Evolutionary conservation across 2,329 filamentous ascomycete genomes (phyloP), one percentile per base, ranked within the genome.

Genomic region (Conoideocrella luteorostrata): DNA sequence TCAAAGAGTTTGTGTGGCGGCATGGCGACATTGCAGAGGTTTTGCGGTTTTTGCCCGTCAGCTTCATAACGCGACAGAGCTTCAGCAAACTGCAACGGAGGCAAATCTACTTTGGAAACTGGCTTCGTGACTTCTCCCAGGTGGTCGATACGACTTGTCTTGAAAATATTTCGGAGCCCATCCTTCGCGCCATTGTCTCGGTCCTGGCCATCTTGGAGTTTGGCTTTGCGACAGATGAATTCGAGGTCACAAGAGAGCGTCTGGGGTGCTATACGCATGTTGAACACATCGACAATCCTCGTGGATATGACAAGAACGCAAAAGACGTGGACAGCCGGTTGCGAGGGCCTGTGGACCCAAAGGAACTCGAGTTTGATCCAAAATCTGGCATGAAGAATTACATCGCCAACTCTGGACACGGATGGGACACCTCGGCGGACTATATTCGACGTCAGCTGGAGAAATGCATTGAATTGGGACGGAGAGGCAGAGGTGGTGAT

Each of bases 331-430:
- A 95, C 59, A 66, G 72, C 32, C 41, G 45, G 17, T 23, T 47
- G 9, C 41, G 45, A 18, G 45, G 45, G 10, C 45, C 45, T 4
- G 45, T 47, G 7, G 69, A 78, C 50, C 73, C 74, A 3, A 18
- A 32, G 7, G 85, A 89, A 56, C 73, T 86, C 23, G 77, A 83
- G 45, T 74, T 89, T 47, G 85, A 89, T 54, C 68, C 68, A 10
- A 66, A 75, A 7, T 88, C 86, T 0, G 88, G 88, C 23, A 94
- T 96, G 89, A 95, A 95, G 67, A 95, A 95, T 61, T 96, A 96
- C 63, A 95, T 96, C 52, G 84, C 90, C 45, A 95, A 94, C 56
- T 70, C 69, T 9, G 86, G 87, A 4, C 48, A 56, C 3, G 77
- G 78, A 22, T 95, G 88, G 84, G 86, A 88, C 2, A 96, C 90